Base-by-base conservation (phyloP, 805 yeast genomes). In the Barnettozyma pratensis region DNA sequence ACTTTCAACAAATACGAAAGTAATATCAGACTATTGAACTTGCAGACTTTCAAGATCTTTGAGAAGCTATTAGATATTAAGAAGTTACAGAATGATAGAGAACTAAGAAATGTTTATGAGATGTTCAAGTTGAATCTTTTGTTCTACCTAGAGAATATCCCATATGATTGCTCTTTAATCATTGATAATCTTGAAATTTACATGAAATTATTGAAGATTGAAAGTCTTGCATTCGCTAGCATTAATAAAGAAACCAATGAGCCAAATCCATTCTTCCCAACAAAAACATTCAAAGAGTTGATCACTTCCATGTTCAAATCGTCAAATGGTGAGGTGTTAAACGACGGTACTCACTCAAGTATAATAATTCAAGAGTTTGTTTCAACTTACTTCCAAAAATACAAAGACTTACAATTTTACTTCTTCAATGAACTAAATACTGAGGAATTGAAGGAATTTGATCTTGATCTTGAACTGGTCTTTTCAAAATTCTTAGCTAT, bases 331-430 rank as follows among this genome's bases (percentile, higher is more conserved):
- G 68, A 68, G 4, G 57, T 70, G 6, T 64, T 73, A 28, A 59
- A 64, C 4, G 83, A 81, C 58, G 77, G 76, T 9, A 65, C 79
- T 0, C 67, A 73, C 34, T 74, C 75, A 12, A 75, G 73, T 59
- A 72, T 77, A 45, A 62, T 76, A 10, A 50, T 80, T 12, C 62
- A 72, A 44, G 88, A 85, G 60, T 87, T 86, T 58, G 58, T 72
- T 30, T 80, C 74, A 26, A 70, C 69, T 29, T 81, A 77, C 51
- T 83, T 83, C 59, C 58, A 60, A 31, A 73, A 73, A 55, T 79
- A 76, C 63, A 87, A 87, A 72, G 99, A 92, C 63, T 66, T 92
- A 49, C 87, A 90, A 56, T 88, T 72, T 61, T 86, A 83, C 60
- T 83, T 87, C 55, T 80, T 84, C 60, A 69, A 73, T 37, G 81